These are phyloP conservation scores for Alternaria conjuncta DNA, from an alignment of 2,329 filamentous ascomycete genomes.

Conservation along the genomic window DNA sequence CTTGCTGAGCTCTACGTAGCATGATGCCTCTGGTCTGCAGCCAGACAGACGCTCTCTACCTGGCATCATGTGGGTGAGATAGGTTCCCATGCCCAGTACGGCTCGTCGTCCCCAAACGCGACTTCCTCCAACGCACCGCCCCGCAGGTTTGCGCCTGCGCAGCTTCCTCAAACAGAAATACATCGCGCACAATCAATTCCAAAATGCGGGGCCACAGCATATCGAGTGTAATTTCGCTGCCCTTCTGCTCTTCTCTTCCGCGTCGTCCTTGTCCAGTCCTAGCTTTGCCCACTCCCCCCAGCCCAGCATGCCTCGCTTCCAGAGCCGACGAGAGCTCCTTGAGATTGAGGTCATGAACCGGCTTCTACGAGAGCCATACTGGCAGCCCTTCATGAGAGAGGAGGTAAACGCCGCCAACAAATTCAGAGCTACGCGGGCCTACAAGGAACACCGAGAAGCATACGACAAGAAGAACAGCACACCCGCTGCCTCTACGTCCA, in stretches of 20 bases:
- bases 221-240: background rate
- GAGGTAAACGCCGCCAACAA: background rate
- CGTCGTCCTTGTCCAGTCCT: background rate
- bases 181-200: background rate
- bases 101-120: background rate
- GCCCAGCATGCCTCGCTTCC: background rate
- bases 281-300: background rate
- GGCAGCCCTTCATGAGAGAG: background rate
- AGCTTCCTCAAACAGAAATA: background rate
- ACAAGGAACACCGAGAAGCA: background rate
- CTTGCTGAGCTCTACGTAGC: background rate
- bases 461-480: background rate
- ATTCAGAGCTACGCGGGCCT: background rate
- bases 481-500: background rate
- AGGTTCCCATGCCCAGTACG: background rate
- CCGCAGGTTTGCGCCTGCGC: background rate
- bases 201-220: background rate
- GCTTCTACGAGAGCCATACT: background rate
- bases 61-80: background rate
- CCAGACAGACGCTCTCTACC: background rate
- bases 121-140: background rate
- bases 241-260: background rate
- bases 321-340: background rate
- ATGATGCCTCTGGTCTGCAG: background rate
- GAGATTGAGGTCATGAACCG: background rate